These are phyloP conservation scores for Toxoplasma gondii DNA, from an alignment of 169 alveolate species.

Conservation along the genomic window DNA sequence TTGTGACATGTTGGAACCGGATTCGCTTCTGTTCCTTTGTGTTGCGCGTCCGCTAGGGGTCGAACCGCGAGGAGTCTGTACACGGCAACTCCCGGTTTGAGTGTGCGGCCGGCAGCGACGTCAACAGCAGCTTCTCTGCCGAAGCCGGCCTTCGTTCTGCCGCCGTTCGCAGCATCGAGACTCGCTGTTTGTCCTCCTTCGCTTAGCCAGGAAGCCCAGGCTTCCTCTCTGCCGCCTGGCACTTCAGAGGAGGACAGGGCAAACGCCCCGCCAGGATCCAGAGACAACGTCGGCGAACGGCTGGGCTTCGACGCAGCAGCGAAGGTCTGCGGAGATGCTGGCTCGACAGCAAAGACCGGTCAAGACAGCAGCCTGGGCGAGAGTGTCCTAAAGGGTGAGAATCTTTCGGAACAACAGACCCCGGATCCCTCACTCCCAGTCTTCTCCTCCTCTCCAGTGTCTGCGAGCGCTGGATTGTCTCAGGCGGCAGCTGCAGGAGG, in stretches of 20 bases:
- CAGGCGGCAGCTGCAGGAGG: too few relatives aligned
- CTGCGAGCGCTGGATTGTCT: too few relatives aligned
- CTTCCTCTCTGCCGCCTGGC: not conserved
- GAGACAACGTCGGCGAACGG: too few relatives aligned
- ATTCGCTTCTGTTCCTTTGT: not conserved
- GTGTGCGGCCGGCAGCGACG: not conserved
- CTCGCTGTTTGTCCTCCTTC: not conserved
- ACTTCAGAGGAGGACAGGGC: too few relatives aligned
- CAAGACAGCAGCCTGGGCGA: too few relatives aligned
- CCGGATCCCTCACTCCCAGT: not conserved
- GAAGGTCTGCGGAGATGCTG: not conserved
- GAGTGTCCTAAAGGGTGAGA: too few relatives aligned
- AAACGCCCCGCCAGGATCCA: too few relatives aligned
- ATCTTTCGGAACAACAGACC: not conserved
- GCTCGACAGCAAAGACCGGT: not conserved
- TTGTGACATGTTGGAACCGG: not conserved
- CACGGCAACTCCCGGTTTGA: constrained; percentile 68
- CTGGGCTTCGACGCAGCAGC: too few relatives aligned
- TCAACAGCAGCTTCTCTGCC: not conserved
- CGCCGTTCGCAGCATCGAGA: not conserved
- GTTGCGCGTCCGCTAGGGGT: not conserved
- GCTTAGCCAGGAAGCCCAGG: not conserved
- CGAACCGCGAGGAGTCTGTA: constrained; percentile 65
- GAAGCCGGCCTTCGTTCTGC: not conserved
- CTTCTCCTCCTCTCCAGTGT: not conserved